Evolutionary conservation across 306 rosid species (phyloP).

Genomic region (Pyrus pyrifolia): DNA sequence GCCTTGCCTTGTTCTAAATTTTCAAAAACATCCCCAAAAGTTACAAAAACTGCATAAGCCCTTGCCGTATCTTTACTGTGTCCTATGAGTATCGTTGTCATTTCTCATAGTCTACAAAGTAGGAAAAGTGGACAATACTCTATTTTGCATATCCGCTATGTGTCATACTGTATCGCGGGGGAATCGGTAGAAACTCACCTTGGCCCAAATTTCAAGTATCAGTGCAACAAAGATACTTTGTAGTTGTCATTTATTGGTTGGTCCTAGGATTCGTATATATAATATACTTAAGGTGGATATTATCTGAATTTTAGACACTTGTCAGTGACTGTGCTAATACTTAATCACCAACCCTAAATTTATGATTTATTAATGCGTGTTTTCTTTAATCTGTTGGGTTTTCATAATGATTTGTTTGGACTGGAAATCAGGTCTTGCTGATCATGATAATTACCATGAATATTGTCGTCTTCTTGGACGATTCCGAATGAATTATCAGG

Average conservation of each 20-base stretch:
- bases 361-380: neutral
- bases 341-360: neutral
- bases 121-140: neutral
- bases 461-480: slow-evolving; percentile 99
- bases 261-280: neutral
- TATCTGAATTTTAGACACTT: neutral
- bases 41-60: neutral
- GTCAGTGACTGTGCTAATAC: neutral
- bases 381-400: slow-evolving; percentile 6
- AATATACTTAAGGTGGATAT: neutral
- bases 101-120: neutral
- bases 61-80: neutral
- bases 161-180: neutral
- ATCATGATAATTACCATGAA: slow-evolving; percentile 98
- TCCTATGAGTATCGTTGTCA: neutral
- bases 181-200: too few species aligned
- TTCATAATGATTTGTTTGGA: slow-evolving; percentile 17
- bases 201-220: neutral
- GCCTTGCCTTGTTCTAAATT: neutral
- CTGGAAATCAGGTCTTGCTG: slow-evolving; percentile 74
- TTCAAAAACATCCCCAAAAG: neutral
- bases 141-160: neutral
- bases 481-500: slow-evolving; percentile 96
- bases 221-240: neutral
- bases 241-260: neutral